Conservation (phyloP, 148 eudicot genomes). For the Fagopyrum esculentum region DNA sequence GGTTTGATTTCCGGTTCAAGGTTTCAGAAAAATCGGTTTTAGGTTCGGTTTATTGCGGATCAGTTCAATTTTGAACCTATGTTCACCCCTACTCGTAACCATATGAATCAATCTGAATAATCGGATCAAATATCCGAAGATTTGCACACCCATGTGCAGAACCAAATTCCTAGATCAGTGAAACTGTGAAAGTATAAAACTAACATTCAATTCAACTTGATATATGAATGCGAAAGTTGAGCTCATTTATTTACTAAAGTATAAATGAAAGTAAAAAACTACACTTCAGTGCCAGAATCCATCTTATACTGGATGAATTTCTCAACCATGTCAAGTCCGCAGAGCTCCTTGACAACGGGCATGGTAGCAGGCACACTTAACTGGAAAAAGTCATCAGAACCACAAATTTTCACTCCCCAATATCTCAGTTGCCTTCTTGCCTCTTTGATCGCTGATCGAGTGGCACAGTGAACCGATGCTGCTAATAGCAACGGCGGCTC, state of each 20-base stretch:
- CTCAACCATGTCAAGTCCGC: conserved; percentile 69
- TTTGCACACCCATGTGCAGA: too few relatives aligned
- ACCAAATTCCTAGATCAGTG: too few relatives aligned
- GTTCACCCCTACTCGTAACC: too few relatives aligned
- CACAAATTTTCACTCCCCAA: conserved; percentile 45
- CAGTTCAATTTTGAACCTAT: too few relatives aligned
- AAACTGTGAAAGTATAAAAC: too few relatives aligned
- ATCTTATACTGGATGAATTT: conserved; percentile 32
- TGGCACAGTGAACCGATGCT: conserved; percentile 77
- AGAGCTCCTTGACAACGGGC: conserved; percentile 80
- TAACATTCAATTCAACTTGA: not conserved
- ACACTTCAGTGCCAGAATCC: not conserved
- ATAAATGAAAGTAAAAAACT: not conserved
- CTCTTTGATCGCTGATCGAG: conserved; percentile 73
- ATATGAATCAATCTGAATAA: too few relatives aligned
- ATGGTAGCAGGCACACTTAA: conserved; percentile 78
- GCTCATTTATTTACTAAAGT: not conserved
- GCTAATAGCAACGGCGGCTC: conserved; percentile 90
- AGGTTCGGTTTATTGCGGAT: too few relatives aligned
- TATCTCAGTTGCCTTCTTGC: conserved; percentile 59
- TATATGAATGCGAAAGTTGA: conserved; percentile 10
- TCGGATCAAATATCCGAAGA: too few relatives aligned
- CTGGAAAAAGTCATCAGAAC: conserved; percentile 28
- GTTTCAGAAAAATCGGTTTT: too few relatives aligned
- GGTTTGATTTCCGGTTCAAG: too few relatives aligned